Percentiles rank a stretch among this genome's conserved stretches.
Evolutionary conservation across 768 basidiomycete genomes (phyloP).

Genomic region (Leccinum uliginosum): DNA sequence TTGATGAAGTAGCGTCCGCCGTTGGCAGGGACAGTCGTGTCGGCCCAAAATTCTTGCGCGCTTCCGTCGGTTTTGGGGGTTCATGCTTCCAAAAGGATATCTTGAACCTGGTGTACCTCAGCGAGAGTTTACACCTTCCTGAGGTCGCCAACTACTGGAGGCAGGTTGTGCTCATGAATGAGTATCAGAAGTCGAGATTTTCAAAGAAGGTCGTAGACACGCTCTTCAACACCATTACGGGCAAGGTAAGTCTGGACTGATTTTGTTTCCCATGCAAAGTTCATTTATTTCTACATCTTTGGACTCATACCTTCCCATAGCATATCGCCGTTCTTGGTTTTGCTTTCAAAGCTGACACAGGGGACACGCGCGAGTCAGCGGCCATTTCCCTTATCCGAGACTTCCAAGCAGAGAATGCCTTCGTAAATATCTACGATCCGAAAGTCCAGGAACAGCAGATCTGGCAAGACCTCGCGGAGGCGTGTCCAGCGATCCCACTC

Average conservation of each 20-base stretch:
- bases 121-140: conserved; percentile 89
- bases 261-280: not conserved
- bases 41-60: conserved; percentile 93
- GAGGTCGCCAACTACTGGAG: conserved; percentile 98
- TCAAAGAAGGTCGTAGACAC: conserved; percentile 95
- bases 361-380: conserved; percentile 97
- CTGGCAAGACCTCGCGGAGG: conserved; percentile 74
- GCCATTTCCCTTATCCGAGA: conserved; percentile 92
- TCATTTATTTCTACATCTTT: not conserved
- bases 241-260: conserved; percentile 57
- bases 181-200: conserved; percentile 96
- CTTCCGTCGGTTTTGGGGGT: conserved; percentile 95
- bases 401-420: conserved; percentile 87
- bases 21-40: conserved; percentile 91
- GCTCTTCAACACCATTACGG: conserved; percentile 96
- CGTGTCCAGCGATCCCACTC: conserved; percentile 57
- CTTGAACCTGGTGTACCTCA: conserved; percentile 96
- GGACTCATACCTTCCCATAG: conserved; percentile 34
- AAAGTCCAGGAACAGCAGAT: conserved; percentile 84
- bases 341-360: conserved; percentile 99
- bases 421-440: conserved; percentile 88
- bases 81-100: conserved; percentile 99
- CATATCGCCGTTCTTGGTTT: conserved; percentile 96
- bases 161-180: conserved; percentile 97
- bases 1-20: conserved; percentile 94